Evolutionary conservation across 371 early-diverging fungal genomes (phyloP), one percentile per base, ranked within the genome.

Genomic region (Mortierella sp.): DNA sequence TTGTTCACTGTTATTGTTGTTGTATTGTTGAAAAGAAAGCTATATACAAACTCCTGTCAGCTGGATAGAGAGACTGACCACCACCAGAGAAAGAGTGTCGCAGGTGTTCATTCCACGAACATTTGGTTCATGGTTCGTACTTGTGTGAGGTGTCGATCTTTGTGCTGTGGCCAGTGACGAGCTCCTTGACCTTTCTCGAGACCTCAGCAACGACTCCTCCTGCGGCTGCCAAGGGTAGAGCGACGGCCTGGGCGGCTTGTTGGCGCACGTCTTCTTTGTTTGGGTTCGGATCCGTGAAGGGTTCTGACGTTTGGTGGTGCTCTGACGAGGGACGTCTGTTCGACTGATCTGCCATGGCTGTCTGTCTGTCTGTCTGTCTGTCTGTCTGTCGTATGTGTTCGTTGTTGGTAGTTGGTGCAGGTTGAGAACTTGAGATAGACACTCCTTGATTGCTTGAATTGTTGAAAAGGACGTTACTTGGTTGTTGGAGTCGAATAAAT

Each of bases 251-350:
- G 63, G 83, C 83, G 29, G 78, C 78, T 0, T 43, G 74, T 29
- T 82, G 83, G 24, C 79, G 48, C 2, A 34, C 22, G 19, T 79
- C 66, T 2, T 75, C 72, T 26, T 55, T 71, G 52, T 66, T 19
- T 13, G 79, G 76, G 34, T 82, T 74, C 16, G 83, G 83, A 37
- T 82, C 76, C 10, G 83, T 78, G 73, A 82, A 82, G 44, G 83
- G 79, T 3, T 82, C 83, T 55, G 78, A 19, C 7, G 83, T 78
- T 24, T 75, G 75, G 11, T 68, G 71, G 11, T 41, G 40, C 7
- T 74, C 71, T 45, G 68, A 37, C 14, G 79, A 70, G 7, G 74
- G 14, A 37, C 68, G 70, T n/a, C 68, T 63, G 26, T 39, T 44
- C n/a, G 66, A 7, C 4, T 55, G 67, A 34, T 77, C 69, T 22